Conservation (phyloP, 1,284 basidiomycete species). For the Cryptococcus sp. region DNA sequence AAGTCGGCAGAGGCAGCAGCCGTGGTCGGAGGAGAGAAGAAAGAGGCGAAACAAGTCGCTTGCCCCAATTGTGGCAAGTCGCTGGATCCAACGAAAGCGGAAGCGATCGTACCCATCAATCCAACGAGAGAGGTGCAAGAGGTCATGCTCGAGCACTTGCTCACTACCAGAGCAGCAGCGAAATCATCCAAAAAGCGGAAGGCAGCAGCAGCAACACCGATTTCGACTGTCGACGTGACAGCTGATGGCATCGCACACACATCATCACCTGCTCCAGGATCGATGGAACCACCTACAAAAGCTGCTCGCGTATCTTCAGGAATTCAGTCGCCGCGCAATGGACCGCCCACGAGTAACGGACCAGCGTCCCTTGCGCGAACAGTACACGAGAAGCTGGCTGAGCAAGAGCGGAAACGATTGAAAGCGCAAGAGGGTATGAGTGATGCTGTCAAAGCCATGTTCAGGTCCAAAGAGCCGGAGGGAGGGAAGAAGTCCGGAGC, state of each 20-base stretch:
- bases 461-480: constrained; percentile 37
- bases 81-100: constrained; percentile 37
- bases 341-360: not conserved
- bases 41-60: constrained; percentile 23
- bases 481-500: constrained; percentile 33
- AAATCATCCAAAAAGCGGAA: constrained; percentile 48
- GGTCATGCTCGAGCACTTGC: constrained; percentile 40
- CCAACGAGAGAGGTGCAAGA: constrained; percentile 45
- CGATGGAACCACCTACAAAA: not conserved
- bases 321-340: constrained; percentile 5
- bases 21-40: constrained; percentile 8
- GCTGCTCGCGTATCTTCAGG: not conserved
- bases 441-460: constrained; percentile 53
- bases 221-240: not conserved
- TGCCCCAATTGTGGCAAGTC: constrained; percentile 51
- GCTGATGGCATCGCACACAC: not conserved
- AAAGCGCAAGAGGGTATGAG: constrained; percentile 51
- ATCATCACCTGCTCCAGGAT: not conserved
- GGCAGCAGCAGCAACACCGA: constrained; percentile 7
- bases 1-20: constrained; percentile 22
- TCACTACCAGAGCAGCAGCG: constrained; percentile 37
- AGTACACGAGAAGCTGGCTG: constrained; percentile 49
- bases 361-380: constrained; percentile 22
- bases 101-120: constrained; percentile 44
- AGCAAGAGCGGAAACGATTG: constrained; percentile 50